Percentiles rank a stretch among this genome's conserved stretches.
These are phyloP conservation scores for Solanum gracilifrons DNA, from an alignment of 257 asterid species.

Conservation along the genomic window DNA sequence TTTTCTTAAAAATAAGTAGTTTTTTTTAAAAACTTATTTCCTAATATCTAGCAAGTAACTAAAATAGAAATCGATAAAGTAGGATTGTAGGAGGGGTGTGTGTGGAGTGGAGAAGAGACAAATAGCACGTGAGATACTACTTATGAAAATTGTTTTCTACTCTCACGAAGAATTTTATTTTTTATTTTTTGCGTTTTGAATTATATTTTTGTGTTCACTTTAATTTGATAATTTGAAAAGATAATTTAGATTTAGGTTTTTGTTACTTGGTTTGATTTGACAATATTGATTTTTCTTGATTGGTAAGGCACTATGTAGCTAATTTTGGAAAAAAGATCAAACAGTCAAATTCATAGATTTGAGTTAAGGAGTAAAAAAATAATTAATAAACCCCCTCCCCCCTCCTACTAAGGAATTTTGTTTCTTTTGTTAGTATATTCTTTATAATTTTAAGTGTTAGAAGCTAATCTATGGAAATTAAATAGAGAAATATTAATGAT, in stretches of 20 bases:
- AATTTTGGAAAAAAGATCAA: neutral
- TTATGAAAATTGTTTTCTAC: neutral
- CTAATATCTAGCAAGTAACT: neutral
- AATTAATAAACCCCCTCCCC: neutral
- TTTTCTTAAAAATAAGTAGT: neutral
- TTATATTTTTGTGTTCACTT: neutral
- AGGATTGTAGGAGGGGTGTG: neutral
- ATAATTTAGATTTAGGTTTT: neutral
- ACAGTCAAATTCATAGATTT: neutral
- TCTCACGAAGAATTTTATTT: neutral
- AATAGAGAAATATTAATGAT: neutral
- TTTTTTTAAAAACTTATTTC: neutral
- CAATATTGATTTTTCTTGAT: neutral
- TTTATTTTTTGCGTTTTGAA: neutral
- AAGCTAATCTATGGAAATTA: neutral
- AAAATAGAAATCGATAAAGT: neutral
- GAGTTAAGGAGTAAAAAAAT: neutral
- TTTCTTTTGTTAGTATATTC: neutral
- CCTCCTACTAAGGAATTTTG: neutral
- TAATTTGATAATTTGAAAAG: neutral
- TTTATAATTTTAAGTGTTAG: neutral
- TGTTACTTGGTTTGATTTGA: neutral
- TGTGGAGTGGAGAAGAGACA: neutral
- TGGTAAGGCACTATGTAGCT: neutral
- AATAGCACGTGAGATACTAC: neutral